Evolutionary conservation across 2,329 filamentous ascomycete species (phyloP), one percentile per base, ranked within the genome.

Genomic region (Bipolaris victoriae): DNA sequence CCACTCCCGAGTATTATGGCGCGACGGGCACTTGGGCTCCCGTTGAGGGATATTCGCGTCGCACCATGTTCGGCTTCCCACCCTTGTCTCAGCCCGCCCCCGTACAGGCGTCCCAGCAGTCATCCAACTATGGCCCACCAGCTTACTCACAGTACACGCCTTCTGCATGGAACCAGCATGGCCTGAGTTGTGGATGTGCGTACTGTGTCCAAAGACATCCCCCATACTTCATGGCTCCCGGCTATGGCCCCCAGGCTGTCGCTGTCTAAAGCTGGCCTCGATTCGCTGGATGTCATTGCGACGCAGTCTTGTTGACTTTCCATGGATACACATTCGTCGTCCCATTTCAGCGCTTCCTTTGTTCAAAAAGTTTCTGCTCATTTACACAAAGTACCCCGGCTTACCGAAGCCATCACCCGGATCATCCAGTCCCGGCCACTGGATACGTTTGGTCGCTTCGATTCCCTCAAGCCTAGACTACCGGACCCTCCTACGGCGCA

Each of bases 1-100:
- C 80, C 48, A 84, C 83, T 39, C 83, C 83, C 16, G 83, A 84
- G 59, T 83, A 83, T 64, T 78, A 81, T 69, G 80, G 79, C 55
- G 71, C 77, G 40, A 74, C 77, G 49, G 77, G 77, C 57, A 71
- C 76, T 58, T 83, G 83, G 75, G 83, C 77, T 65, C 79, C 83
- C 29, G 64, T 68, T 44, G 76, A 77, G 52, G 74, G 75, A 33
- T 77, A 77, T 62, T 77, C 76, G 45, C 73, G 75, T 69, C 75
- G 76, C 65, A 77, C 74, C 67, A 76, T 76, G 63, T 79, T 77
- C 66, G 75, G 76, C 46, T 77, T 76, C 62, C 69, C 74, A 49
- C 67, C 74, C 54, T 61, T 70, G 67, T 72, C 71, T 67, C 76
- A 74, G 69, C 65, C 74, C 49, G 41, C 64, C 52, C 63, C 65